Percentiles rank a stretch among this genome's conserved stretches.
Conservation (phyloP, 2,329 filamentous ascomycete species). For the Pestalotiopsis sp. region DNA sequence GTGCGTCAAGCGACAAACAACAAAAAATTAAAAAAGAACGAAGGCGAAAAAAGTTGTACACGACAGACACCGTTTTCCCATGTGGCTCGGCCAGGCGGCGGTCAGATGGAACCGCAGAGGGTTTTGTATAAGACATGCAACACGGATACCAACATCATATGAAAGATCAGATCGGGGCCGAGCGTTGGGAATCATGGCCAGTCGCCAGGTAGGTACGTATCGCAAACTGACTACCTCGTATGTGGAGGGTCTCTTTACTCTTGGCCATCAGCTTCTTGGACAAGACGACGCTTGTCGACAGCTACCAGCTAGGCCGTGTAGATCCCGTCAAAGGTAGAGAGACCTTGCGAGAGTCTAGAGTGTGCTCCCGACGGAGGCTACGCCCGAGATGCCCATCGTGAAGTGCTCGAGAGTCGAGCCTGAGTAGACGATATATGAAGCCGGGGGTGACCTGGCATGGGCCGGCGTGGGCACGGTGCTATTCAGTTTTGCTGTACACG, state of each 20-base stretch:
- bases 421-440: neutral
- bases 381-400: neutral
- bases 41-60: slow-evolving; percentile 7
- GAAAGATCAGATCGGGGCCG: neutral
- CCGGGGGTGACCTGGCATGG: neutral
- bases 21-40: neutral
- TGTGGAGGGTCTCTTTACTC: neutral
- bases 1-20: slow-evolving; percentile 15
- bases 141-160: slow-evolving; percentile 18
- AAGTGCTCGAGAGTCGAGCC: neutral
- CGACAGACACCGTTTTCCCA: neutral
- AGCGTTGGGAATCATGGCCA: neutral
- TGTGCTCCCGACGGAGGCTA: neutral
- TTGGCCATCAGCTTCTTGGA: neutral
- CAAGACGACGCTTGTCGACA: neutral
- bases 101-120: neutral
- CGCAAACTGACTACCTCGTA: neutral
- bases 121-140: slow-evolving; percentile 16
- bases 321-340: neutral
- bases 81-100: neutral
- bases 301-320: neutral
- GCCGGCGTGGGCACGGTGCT: neutral
- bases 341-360: neutral
- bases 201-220: neutral
- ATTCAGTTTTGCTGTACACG: neutral